These are phyloP conservation scores for Solanum gandarillasii DNA, from an alignment of 257 asterid species.

Conservation along the genomic window DNA sequence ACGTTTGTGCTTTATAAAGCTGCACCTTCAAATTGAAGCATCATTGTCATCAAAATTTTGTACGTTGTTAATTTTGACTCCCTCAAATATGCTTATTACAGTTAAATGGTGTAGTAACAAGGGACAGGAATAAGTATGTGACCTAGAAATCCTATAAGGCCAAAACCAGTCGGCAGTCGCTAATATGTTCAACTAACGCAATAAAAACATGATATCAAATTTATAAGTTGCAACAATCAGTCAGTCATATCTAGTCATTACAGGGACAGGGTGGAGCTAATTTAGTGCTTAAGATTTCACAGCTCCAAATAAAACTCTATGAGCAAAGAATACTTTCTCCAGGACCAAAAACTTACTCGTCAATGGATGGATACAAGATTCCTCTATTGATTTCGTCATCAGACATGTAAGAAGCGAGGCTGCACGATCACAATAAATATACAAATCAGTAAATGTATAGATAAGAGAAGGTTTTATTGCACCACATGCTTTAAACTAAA, in stretches of 20 bases:
- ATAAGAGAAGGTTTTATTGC: neutral
- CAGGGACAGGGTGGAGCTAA: neutral
- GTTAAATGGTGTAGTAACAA: neutral
- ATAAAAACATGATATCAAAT: neutral
- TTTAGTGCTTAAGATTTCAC: neutral
- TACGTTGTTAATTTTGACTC: neutral
- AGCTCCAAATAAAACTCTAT: neutral
- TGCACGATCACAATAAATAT: constrained; percentile 16
- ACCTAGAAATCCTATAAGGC: neutral
- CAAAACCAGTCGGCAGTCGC: neutral
- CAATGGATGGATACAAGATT: constrained; percentile 73
- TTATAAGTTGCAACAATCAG: neutral
- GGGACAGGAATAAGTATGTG: neutral
- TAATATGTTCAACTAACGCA: neutral
- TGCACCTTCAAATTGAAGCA: neutral
- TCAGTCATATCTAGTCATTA: neutral
- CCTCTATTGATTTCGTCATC: constrained; percentile 76
- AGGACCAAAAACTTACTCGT: constrained; percentile 33
- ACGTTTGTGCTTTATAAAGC: neutral
- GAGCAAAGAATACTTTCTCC: neutral
- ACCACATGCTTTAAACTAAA: neutral
- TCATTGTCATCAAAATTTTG: neutral
- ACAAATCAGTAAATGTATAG: neutral
- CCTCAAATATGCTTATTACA: neutral
- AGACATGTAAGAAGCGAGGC: constrained; percentile 91